Conservation (phyloP, 78 protist species). For the Dictyostelium brefeldianum region DNA sequence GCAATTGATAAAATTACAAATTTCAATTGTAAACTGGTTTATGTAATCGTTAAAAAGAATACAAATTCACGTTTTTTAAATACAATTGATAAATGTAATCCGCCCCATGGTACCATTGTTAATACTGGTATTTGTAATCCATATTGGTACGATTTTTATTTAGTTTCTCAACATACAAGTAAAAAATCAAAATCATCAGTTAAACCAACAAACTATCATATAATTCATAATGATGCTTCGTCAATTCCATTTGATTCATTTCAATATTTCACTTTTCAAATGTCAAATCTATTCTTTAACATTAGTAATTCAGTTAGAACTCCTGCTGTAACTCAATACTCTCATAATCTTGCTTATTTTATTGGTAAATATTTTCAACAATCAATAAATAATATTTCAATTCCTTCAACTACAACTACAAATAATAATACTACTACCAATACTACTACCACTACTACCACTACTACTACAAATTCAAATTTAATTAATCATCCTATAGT, state of each 20-base stretch:
- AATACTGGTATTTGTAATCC: conserved; percentile 4
- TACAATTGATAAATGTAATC: conserved; percentile 14
- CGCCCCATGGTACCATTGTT: conserved; percentile 72
- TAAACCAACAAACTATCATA: conserved; percentile 79
- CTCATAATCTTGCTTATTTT: conserved; percentile 82
- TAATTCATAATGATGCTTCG: conserved; percentile 31
- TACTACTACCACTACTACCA: not conserved
- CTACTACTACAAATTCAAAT: not conserved
- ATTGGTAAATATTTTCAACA: conserved; percentile 44
- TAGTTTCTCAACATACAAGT: conserved; percentile 54
- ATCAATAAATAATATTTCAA: not conserved
- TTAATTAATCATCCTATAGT: not conserved
- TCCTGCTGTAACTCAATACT: conserved; percentile 79
- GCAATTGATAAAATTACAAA: conserved; percentile 7
- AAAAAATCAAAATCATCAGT: conserved; percentile 33
- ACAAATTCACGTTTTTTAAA: conserved; percentile 61
- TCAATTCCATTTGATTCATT: not conserved
- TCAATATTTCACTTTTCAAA: conserved; percentile 43
- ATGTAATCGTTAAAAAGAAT: conserved; percentile 75
- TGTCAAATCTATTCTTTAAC: conserved; percentile 12
- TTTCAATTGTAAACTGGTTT: conserved; percentile 11
- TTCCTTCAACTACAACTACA: too few relatives aligned
- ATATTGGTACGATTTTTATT: conserved; percentile 64
- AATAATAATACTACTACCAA: not conserved
- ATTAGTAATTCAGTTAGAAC: conserved; percentile 39